phyloP scores from a whole-genome alignment of 495 filamentous ascomycete genomes.

The Neurospora sp. region DNA sequence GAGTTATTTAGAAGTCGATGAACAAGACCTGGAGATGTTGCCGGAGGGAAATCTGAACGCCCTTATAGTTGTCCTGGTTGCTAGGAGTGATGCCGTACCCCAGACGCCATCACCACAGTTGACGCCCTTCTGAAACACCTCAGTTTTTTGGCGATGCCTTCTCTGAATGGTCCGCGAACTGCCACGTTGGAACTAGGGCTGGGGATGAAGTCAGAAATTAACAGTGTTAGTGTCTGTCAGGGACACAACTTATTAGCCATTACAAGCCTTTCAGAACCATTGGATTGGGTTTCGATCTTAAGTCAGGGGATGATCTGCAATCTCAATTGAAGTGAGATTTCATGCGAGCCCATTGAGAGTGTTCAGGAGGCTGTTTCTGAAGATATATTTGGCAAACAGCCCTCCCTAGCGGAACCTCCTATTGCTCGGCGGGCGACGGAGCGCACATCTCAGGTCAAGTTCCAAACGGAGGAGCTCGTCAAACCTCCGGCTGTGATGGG shows the following conservation, averaged over 20 bases:
- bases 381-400: not conserved
- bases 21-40: not conserved
- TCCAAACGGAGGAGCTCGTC: not conserved
- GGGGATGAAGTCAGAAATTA: not conserved
- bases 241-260: not conserved
- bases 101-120: not conserved
- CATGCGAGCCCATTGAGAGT: not conserved
- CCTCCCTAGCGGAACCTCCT: not conserved
- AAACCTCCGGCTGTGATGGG: not conserved
- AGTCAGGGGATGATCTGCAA: not conserved
- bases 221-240: not conserved
- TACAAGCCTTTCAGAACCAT: not conserved
- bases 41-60: not conserved
- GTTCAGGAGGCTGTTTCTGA: not conserved
- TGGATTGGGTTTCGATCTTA: not conserved
- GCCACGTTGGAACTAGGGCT: not conserved
- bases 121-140: not conserved
- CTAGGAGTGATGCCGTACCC: not conserved
- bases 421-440: not conserved
- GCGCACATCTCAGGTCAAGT: not conserved
- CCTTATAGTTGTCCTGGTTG: not conserved
- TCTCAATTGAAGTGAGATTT: not conserved
- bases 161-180: not conserved
- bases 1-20: not conserved
- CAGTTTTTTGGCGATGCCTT: not conserved